A percentile compares a stretch with the other conserved stretches of the same genome.
phyloP scores from a whole-genome alignment of 768 basidiomycete genomes.

The Boletellus ananiceps region DNA sequence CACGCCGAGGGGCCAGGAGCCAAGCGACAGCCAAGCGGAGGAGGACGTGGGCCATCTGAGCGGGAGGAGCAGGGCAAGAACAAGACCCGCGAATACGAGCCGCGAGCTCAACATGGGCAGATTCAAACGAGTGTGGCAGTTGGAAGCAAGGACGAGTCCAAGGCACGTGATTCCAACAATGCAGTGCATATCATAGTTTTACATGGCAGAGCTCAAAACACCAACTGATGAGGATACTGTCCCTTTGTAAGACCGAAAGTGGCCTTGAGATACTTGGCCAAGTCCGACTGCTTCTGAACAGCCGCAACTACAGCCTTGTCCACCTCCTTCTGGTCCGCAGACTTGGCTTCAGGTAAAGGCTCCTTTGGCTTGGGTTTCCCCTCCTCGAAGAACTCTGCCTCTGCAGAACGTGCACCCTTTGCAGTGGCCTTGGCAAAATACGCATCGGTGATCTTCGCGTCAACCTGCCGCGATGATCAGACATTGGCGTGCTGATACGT shows the following conservation, averaged over 20 bases:
- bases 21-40: constrained; percentile 38
- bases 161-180: constrained; percentile 10
- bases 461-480: constrained; percentile 47
- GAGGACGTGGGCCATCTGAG: constrained; percentile 20
- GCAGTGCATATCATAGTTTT: constrained; percentile 16
- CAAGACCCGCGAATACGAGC: constrained; percentile 13
- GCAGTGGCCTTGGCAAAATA: constrained; percentile 83
- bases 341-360: constrained; percentile 80
- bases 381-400: constrained; percentile 95
- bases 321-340: constrained; percentile 85
- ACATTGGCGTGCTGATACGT: not conserved
- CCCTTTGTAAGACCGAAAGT: constrained; percentile 95
- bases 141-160: not conserved
- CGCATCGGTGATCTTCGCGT: constrained; percentile 87
- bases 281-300: constrained; percentile 86
- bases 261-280: constrained; percentile 89
- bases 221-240: constrained; percentile 92
- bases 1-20: constrained; percentile 49
- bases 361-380: constrained; percentile 90
- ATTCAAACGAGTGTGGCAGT: not conserved
- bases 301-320: constrained; percentile 77
- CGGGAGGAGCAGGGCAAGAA: constrained; percentile 8
- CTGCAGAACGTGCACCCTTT: constrained; percentile 74
- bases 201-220: constrained; percentile 56
- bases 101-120: not conserved